Percentiles rank a stretch among this genome's conserved stretches.
Conservation (phyloP, 1,284 basidiomycete species). For the Microstroma glucosiphilum region DNA sequence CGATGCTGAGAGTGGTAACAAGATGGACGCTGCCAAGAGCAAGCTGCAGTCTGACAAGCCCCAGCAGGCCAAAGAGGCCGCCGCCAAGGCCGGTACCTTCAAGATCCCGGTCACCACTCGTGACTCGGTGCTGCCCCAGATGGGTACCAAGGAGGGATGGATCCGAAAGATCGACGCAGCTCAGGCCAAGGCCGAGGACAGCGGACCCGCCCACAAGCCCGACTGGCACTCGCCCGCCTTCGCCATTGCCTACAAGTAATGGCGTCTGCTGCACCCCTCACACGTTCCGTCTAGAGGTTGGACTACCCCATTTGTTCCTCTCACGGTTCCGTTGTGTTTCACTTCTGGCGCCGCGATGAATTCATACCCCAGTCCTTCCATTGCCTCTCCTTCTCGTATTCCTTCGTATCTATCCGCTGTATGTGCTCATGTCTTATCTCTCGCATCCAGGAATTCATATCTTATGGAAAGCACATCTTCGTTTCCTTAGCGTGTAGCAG, state of each 20-base stretch:
- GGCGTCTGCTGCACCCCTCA: no score
- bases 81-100: slow-evolving; percentile 41
- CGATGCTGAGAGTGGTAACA: slow-evolving; percentile 49
- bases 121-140: slow-evolving; percentile 52
- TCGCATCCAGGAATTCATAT: no score
- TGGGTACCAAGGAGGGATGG: slow-evolving; percentile 67
- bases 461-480: no score
- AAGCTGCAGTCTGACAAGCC: slow-evolving; percentile 53
- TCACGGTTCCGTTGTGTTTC: no score
- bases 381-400: no score
- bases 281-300: no score
- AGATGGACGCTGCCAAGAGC: slow-evolving; percentile 62
- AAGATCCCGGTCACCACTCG: slow-evolving; percentile 43
- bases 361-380: no score
- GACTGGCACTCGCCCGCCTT: slow-evolving; percentile 68
- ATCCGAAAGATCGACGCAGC: slow-evolving; percentile 60
- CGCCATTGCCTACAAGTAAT: slow-evolving; percentile 27
- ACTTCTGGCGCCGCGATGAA: no score
- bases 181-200: slow-evolving; percentile 18
- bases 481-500: no score
- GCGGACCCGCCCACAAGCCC: slow-evolving; percentile 50
- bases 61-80: slow-evolving; percentile 44
- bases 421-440: no score
- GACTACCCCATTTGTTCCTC: no score
- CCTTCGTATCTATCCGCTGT: no score